Base-by-base conservation (phyloP, 1,284 basidiomycete species). In the Ceratobasidium theobromae region DNA sequence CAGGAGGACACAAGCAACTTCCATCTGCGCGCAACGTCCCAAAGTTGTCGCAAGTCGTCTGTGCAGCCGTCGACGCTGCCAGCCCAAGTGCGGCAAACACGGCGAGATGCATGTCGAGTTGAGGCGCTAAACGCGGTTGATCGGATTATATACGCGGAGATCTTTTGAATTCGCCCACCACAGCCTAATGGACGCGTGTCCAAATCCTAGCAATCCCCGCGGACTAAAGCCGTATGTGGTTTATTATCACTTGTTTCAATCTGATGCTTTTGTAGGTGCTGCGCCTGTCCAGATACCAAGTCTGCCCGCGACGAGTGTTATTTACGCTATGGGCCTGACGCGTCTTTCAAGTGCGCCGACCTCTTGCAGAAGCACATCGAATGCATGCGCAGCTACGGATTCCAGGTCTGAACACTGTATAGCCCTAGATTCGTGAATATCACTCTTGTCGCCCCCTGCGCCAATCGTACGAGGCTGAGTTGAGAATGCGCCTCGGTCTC, bases 231-330 rank as follows among this genome's bases (percentile, higher is more conserved):
- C 95, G 94, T 96, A 75, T 72, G 91, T 82, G 14, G 28, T 41
- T 16, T 12, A 30, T 54, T 54, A 57, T 4, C 16, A 8, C 27
- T 16, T 12, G 43, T 40, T 62, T 27, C 65, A 25, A n/a, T n/a
- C n/a, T n/a, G n/a, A n/a, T n/a, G n/a, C 51, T 30, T 28, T 51
- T 23, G 28, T 70, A 94, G 88, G 70, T 98, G 95, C 74, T 98
- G 95, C 73, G 95, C 95, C 49, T 99, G 95, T 76, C 94, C 95
- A 12, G 85, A 95, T 72, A 97, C 95, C 0, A 99, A 99, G 77
- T 84, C 87, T 5, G 83, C 83, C 27, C 84, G 96, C 35, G 96
- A 99, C 77, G 89, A 95, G 72, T 99, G 96, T 78, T 98, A 97
- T 81, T 80, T 98, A 71, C 84, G 86, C 70, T 83, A 81, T 71